These are phyloP conservation scores for Ocimum tenuiflorum DNA, from an alignment of 257 asterid genomes.

Conservation along the genomic window DNA sequence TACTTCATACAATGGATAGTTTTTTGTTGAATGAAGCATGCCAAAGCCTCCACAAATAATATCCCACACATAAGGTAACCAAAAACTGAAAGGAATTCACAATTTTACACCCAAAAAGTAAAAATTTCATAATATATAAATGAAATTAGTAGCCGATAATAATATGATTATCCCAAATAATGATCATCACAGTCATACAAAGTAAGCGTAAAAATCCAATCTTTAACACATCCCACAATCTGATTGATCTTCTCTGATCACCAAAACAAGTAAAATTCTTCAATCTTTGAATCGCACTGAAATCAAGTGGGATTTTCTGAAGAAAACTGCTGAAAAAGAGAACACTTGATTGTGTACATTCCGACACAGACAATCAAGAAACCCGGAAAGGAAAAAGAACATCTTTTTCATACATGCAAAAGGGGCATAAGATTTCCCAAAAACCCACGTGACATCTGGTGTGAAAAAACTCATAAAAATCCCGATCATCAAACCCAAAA, in stretches of 20 bases:
- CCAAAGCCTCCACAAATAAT: conserved; percentile 39
- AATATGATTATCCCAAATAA: background rate
- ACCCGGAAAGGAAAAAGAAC: conserved; percentile 4
- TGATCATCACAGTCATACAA: conserved; percentile 29
- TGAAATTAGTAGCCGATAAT: conserved; percentile 3
- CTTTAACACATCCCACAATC: conserved; percentile 27
- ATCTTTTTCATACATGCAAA: conserved; percentile 33
- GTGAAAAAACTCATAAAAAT: conserved; percentile 24
- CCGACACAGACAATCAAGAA: conserved; percentile 49
- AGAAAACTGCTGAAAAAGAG: conserved; percentile 16
- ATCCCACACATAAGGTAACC: conserved; percentile 36
- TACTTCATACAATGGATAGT: conserved; percentile 30
- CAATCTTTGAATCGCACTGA: conserved; percentile 28
- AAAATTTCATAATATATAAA: conserved; percentile 6
- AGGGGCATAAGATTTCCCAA: conserved; percentile 41
- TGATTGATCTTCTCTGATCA: conserved; percentile 35
- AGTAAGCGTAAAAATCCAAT: conserved; percentile 39
- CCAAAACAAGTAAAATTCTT: conserved; percentile 31
- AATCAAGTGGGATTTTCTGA: conserved; percentile 29
- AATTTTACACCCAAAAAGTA: conserved; percentile 9
- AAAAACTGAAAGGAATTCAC: conserved; percentile 16
- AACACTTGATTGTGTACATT: conserved; percentile 41
- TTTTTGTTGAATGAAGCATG: conserved; percentile 47
- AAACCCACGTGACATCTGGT: conserved; percentile 43
- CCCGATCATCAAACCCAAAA: conserved; percentile 28